These are phyloP conservation scores for Fallopia convolvulus DNA, from an alignment of 148 eudicot genomes.

Conservation along the genomic window DNA sequence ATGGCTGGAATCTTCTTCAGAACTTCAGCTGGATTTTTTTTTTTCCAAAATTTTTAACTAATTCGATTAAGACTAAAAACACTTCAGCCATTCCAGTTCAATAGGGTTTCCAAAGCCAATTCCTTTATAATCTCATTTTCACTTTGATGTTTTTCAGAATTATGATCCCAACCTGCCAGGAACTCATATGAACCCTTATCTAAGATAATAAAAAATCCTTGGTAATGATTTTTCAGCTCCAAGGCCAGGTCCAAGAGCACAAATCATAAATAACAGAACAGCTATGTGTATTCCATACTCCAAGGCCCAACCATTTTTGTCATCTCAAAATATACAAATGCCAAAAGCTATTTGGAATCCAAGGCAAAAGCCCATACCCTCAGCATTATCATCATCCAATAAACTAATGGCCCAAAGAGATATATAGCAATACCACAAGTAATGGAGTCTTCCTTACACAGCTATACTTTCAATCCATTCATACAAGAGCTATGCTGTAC, in stretches of 20 bases:
- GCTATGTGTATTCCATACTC: not conserved
- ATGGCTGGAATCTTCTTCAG: not conserved
- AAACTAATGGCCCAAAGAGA: not conserved
- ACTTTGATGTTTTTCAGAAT: not conserved
- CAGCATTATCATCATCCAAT: not conserved
- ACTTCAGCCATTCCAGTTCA: not conserved
- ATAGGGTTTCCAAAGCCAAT: not conserved
- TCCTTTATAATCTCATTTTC: not conserved
- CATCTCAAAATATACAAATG: not conserved
- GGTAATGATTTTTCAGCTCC: too few relatives aligned
- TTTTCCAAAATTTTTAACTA: too few relatives aligned
- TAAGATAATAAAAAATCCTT: not conserved
- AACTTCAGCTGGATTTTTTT: too few relatives aligned
- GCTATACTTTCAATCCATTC: not conserved
- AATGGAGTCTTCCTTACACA: too few relatives aligned
- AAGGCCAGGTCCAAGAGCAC: slow-evolving; percentile 1
- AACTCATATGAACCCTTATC: too few relatives aligned
- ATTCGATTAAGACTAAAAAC: not conserved
- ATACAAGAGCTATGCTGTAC: not conserved
- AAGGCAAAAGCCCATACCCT: not conserved
- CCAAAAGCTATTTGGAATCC: not conserved
- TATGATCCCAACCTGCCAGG: not conserved
- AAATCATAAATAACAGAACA: not conserved
- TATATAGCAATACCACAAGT: not conserved
- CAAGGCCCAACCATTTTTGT: not conserved